Base-by-base conservation (phyloP, 1,284 basidiomycete genomes). In the Ceratobasidium sp. region DNA sequence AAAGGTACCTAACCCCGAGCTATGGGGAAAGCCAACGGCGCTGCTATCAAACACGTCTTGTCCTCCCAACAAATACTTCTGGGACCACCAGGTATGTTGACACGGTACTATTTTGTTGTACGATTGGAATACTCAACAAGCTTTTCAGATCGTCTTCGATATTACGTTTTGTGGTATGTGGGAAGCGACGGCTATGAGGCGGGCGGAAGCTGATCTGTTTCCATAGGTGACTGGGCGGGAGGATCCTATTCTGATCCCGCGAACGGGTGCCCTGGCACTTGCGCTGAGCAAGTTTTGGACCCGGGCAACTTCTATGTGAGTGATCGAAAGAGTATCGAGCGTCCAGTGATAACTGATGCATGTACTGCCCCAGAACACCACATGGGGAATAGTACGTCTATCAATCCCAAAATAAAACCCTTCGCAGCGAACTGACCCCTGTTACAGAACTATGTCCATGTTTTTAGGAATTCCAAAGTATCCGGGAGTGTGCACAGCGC, bases 221-320 rank as follows among this genome's bases (percentile, higher is more conserved):
- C n/a, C 26, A 16, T 18, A 71, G 69, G 92, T 63, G 91, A 92
- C 80, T 93, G 91, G 91, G 92, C 91, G 4, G 92, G 91, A 49
- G 90, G 91, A 78, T 88, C 88, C 1, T 93, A 91, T 78, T 66
- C 76, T 9, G 66, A 69, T 23, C 84, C 85, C 9, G 89, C 88
- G 5, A 88, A 90, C 1, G 86, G 86, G 23, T 94, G 91, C 78
- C 89, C 91, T 6, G 92, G 92, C 47, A 89, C 90, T 50, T 94
- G 92, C 77, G 78, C 84, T 14, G 84, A 87, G 23, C 84, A 84
- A 72, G 79, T 94, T 44, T 87, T 85, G 83, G 85, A 92, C 77
- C 91, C 91, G 1, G 79, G 78, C 1, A 93, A 93, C 79, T 82
- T 80, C 71, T 75, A 77, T 30, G 78, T 79, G 70, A 58, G 78